Conservation (phyloP, 2,329 filamentous ascomycete genomes). For the Fusarium goolgardi region DNA sequence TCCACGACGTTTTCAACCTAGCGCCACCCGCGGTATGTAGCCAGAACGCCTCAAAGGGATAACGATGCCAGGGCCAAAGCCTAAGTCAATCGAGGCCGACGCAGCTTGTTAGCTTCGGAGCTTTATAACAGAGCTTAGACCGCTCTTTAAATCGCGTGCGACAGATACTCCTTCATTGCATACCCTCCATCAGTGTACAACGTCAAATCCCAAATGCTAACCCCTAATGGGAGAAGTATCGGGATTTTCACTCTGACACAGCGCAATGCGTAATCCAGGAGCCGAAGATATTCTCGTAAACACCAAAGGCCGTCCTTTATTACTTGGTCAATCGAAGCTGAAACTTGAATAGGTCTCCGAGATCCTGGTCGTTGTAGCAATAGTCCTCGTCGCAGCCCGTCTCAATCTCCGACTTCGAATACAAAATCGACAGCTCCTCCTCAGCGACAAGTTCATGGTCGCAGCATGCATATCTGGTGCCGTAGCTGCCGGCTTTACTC, state of each 20-base stretch:
- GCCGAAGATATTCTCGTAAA: constrained; percentile 12
- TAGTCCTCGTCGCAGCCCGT: constrained; percentile 27
- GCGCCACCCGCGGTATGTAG: constrained; percentile 16
- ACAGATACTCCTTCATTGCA: background rate
- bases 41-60: background rate
- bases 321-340: background rate
- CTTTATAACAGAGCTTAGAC: background rate
- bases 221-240: background rate
- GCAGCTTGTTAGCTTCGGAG: background rate
- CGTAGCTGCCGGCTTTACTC: constrained; percentile 15
- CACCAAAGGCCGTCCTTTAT: rapidly evolving
- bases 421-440: constrained; percentile 23
- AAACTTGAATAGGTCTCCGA: constrained; percentile 1
- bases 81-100: background rate
- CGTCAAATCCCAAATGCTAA: too few species aligned
- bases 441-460: constrained; percentile 37
- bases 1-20: constrained; percentile 6
- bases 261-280: background rate
- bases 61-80: background rate
- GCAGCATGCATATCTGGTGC: constrained; percentile 30
- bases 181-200: too few species aligned
- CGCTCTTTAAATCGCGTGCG: background rate
- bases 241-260: too few species aligned
- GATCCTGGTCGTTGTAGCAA: constrained; percentile 24
- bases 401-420: constrained; percentile 34